Base-by-base conservation (phyloP, 768 basidiomycete genomes). In the Naematelia aurantialba region DNA sequence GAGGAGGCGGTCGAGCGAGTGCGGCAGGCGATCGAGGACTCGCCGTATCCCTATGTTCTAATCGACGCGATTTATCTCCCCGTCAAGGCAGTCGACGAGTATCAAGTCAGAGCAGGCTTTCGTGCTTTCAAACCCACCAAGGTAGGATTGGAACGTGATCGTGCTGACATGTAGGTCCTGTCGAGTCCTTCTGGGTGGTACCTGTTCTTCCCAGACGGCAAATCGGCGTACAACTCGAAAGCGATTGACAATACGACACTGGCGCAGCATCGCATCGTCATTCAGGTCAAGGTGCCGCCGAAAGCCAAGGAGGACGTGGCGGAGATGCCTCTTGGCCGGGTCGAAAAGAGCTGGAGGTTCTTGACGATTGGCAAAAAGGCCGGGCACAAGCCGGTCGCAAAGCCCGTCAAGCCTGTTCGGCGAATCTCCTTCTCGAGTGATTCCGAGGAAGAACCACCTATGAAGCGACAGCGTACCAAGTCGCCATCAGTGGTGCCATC, bases 171-270 rank as follows among this genome's bases (percentile, higher is more conserved):
- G 30, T 57, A 89, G 88, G 81, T 92, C 25, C 79, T 91, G 1
- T 83, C 84, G 61, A 88, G 88, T 72, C 82, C 83, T 52, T 77
- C 79, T 1, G 87, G 85, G 10, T 87, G 89, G 81, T 93, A 91
- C 70, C 82, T 92, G 62, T 88, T 90, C 2, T 97, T 96, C 73
- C 70, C 79, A 19, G 83, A 84, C 3, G 71, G 80, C 1, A 83
- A 83, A 55, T 74, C 82, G 0, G 91, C 91, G 0, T 80, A 84
- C 4, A 81, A 86, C 2, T 88, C 89, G 0, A 81, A 82, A 8
- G 85, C 89, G 2, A 82, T 92, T 27, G 69, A 79, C 45, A 58
- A 61, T 1, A 66, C 62, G 5, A 53, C 56, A 5, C 44, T 78
- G 24, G 64, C 62, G 46, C 73, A 73, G 13, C 65, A 70, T 26